Base-by-base conservation (phyloP, 2,329 filamentous ascomycete genomes). In the Cladophialophora psammophila region DNA sequence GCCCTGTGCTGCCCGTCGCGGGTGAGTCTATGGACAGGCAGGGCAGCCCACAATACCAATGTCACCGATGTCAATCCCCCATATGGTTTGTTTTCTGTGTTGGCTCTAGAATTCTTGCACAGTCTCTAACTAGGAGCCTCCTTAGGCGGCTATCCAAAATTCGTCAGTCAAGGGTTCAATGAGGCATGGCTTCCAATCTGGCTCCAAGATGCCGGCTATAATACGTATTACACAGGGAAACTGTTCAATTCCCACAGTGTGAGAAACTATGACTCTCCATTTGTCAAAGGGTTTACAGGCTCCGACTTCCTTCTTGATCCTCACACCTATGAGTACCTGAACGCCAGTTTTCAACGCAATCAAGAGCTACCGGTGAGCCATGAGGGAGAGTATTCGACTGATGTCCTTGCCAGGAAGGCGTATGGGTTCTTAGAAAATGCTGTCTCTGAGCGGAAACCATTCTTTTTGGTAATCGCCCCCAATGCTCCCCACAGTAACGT, bases 41-140 rank as follows among this genome's bases (percentile, higher is more conserved):
- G 86, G 72, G 83, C 86, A 6, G 87, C 89, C 0, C 90, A 92
- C 71, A 91, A 91, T 70, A 91, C 88, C 0, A 91, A 91, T 70
- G 87, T 91, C 1, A 91, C 90, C 0, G 83, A 85, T 72, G 82
- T 86, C 0, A 76, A 75, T 0, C 77, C 86, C 56, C 86, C 70
- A 1, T 71, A 73, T 60, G 71, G 69, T 72, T 26, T n/a, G 66
- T 64, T 31, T 13, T 7, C 8, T 36, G 6, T 32, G 26, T 12
- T 7, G 6, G 18, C 6, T 31, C 8, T 40, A 34, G 12, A 10
- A 20, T 35, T 13, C 4, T 35, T 0, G 26, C 3, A 3, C 18
- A 18, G 15, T 40, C 32, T 5, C 35, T 50, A 52, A 54, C 50
- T 64, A 8, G 54, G 34, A 3, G 36, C 9, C 40, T 31, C 9